Percentiles rank a stretch among this genome's conserved stretches.
Evolutionary conservation across 768 basidiomycete species (phyloP).

Genomic region (Lepiota brunneoincarnata): DNA sequence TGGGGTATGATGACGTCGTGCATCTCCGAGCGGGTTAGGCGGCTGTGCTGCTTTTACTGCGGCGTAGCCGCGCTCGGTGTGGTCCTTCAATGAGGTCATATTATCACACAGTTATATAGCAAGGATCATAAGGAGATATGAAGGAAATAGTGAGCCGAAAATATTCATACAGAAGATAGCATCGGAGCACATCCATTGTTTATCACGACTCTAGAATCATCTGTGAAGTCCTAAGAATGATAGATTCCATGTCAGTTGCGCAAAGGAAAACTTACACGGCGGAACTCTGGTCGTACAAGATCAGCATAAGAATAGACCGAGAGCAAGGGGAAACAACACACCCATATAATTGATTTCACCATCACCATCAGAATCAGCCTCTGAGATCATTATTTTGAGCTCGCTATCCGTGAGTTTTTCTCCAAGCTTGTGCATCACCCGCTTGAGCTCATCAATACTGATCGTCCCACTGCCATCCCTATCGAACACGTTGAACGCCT

Average conservation of each 20-base stretch:
- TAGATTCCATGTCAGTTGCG: not conserved
- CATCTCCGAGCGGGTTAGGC: no score
- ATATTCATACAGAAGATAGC: no score
- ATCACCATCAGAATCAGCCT: slow-evolving; percentile 83
- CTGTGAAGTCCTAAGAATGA: not conserved
- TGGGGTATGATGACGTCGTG: slow-evolving; percentile 5
- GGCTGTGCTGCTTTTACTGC: no score
- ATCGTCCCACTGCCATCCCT: slow-evolving; percentile 94
- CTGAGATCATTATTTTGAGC: slow-evolving; percentile 89
- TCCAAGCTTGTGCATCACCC: slow-evolving; percentile 90
- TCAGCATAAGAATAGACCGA: not conserved
- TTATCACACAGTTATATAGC: not conserved
- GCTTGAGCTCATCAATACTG: slow-evolving; percentile 79
- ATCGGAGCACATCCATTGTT: no score
- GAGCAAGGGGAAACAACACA: slow-evolving; percentile 24
- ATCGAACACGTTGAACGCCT: slow-evolving; percentile 97
- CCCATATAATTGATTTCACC: slow-evolving; percentile 81
- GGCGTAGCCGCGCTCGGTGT: no score
- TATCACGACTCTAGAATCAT: no score
- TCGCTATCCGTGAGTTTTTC: slow-evolving; percentile 77
- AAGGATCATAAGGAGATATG: not conserved
- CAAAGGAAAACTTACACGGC: slow-evolving; percentile 1
- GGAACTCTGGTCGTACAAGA: slow-evolving; percentile 9
- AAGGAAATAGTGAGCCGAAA: not conserved
- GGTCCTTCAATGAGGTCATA: no score